These are phyloP conservation scores for Tolypocladium guangdongense DNA, from an alignment of 2,329 filamentous ascomycete genomes.

Conservation along the genomic window DNA sequence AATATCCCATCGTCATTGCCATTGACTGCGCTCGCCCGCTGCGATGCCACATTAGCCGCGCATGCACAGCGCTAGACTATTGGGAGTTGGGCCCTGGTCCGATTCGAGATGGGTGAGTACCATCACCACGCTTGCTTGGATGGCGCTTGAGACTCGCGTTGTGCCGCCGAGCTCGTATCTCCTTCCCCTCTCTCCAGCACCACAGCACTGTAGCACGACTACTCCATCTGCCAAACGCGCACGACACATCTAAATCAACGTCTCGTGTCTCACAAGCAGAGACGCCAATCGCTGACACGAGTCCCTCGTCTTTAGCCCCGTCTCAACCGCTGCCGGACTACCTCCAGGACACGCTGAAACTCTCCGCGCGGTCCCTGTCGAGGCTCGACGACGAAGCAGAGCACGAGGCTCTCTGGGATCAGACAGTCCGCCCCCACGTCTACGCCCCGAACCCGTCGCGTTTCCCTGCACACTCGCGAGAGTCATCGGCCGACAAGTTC, in stretches of 20 bases:
- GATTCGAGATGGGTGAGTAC: slow-evolving; percentile 15
- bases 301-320: slow-evolving; percentile 32
- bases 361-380: slow-evolving; percentile 37
- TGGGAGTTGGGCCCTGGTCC: slow-evolving; percentile 11
- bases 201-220: neutral
- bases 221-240: neutral
- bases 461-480: slow-evolving; percentile 40
- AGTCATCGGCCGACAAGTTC: slow-evolving; percentile 47
- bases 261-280: neutral
- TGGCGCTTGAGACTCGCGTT: neutral
- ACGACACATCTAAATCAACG: neutral
- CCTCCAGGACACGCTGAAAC: slow-evolving; percentile 39
- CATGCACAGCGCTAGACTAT: slow-evolving; percentile 8
- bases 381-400: slow-evolving; percentile 44
- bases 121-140: neutral
- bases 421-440: slow-evolving; percentile 36
- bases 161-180: neutral
- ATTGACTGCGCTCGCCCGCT: neutral
- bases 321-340: slow-evolving; percentile 49
- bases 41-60: slow-evolving; percentile 6
- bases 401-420: slow-evolving; percentile 38
- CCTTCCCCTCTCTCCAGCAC: neutral
- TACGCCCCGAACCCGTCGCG: slow-evolving; percentile 28
- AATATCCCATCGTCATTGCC: neutral
- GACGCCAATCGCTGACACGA: slow-evolving; percentile 4